phyloP scores from a whole-genome alignment of 306 rosid genomes.

The Vigna angularis region DNA sequence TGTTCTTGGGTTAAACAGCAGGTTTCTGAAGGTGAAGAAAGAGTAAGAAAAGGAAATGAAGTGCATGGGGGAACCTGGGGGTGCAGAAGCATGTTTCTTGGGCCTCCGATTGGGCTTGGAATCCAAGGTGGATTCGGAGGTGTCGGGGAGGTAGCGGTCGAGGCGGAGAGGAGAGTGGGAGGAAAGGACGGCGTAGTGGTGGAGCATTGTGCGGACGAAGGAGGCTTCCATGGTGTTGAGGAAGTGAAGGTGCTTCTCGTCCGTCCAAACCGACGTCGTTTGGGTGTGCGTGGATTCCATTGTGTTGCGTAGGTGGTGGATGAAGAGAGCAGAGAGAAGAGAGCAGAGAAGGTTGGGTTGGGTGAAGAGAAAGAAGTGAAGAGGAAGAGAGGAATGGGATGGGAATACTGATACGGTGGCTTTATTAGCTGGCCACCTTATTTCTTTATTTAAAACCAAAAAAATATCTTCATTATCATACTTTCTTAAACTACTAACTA shows the following conservation, averaged over 20 bases:
- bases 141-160: slow-evolving; percentile 67
- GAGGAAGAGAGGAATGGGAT: background rate
- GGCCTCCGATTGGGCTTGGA: slow-evolving; percentile 35
- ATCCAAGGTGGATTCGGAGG: slow-evolving; percentile 77
- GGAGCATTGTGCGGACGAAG: slow-evolving; percentile 71
- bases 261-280: slow-evolving; percentile 63
- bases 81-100: slow-evolving; percentile 34
- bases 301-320: too few relatives aligned
- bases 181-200: slow-evolving; percentile 27
- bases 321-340: too few relatives aligned
- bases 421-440: background rate
- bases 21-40: too few relatives aligned
- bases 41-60: background rate
- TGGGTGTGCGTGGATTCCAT: slow-evolving; percentile 15
- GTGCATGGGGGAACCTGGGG: slow-evolving; percentile 44
- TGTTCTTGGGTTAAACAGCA: slow-evolving; percentile 34
- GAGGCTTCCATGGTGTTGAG: slow-evolving; percentile 77
- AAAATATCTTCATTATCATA: slow-evolving; percentile 21
- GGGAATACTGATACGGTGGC: background rate
- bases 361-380: too few relatives aligned
- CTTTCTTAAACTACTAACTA: background rate
- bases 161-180: slow-evolving; percentile 50
- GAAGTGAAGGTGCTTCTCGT: slow-evolving; percentile 74
- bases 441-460: background rate
- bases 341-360: background rate